phyloP scores from a whole-genome alignment of 1,139 yeast genomes.

The Kodamaea alishanica region DNA sequence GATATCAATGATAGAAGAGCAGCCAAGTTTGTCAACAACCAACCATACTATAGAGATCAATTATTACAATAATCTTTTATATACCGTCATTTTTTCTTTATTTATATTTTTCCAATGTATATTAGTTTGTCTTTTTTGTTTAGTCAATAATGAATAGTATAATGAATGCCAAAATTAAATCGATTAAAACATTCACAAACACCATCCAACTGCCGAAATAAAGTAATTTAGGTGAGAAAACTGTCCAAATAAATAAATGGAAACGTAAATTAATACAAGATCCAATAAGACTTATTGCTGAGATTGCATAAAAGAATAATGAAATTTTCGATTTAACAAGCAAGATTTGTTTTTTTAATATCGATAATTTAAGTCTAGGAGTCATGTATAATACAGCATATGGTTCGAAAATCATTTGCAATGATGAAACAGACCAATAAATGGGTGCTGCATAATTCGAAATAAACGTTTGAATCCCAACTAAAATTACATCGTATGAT shows the following conservation, averaged over 20 bases:
- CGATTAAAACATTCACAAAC: constrained; percentile 46
- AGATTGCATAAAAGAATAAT: constrained; percentile 53
- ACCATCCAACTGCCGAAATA: constrained; percentile 77
- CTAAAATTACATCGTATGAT: constrained; percentile 63
- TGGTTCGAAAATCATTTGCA: constrained; percentile 42
- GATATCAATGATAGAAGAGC: constrained; percentile 76
- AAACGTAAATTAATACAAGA: constrained; percentile 76
- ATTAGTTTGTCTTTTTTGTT: neutral
- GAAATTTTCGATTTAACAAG: constrained; percentile 35
- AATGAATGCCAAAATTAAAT: constrained; percentile 21
- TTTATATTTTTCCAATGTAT: neutral
- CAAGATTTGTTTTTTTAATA: constrained; percentile 29
- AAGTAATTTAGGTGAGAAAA: constrained; percentile 87
- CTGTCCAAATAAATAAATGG: constrained; percentile 95
- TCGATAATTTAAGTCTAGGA: constrained; percentile 14
- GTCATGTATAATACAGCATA: constrained; percentile 11
- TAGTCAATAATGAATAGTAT: neutral
- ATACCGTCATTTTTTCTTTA: neutral
- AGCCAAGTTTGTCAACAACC: constrained; percentile 78
- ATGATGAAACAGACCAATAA: constrained; percentile 68
- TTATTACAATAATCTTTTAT: constrained; percentile 57
- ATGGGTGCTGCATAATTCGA: constrained; percentile 85
- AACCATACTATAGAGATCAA: constrained; percentile 89
- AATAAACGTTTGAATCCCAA: constrained; percentile 74
- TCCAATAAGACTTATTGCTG: constrained; percentile 55